Evolutionary conservation across 2,329 filamentous ascomycete genomes (phyloP), one percentile per base, ranked within the genome.

Genomic region (Orbilia javanica): DNA sequence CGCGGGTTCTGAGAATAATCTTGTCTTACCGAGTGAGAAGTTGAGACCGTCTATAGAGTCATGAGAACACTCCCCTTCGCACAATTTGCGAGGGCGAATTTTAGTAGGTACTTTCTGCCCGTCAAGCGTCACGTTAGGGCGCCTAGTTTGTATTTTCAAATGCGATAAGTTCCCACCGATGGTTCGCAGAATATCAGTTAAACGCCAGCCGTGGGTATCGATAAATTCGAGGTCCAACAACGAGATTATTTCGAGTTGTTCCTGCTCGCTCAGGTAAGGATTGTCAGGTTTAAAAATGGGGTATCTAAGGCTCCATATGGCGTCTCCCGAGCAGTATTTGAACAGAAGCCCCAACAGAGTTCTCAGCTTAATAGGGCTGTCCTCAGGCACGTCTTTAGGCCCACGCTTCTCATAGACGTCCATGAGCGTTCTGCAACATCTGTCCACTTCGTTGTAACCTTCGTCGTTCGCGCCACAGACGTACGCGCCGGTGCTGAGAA

Each of bases 361-460:
- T 13, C 62, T 69, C 3, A 63, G 8, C 7, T 27, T n/a, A n/a
- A n/a, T n/a, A n/a, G n/a, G n/a, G n/a, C n/a, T n/a, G n/a, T n/a
- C n/a, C n/a, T n/a, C n/a, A n/a, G n/a, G n/a, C n/a, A n/a, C n/a
- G n/a, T n/a, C n/a, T n/a, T n/a, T n/a, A n/a, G n/a, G n/a, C n/a
- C n/a, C n/a, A n/a, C n/a, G n/a, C n/a, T 27, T 27, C 7, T 31
- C 2, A 27, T 46, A 1, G 31, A 18, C n/a, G n/a, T 3, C 46
- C 36, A 15, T 5, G 25, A 39, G 10, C 20, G 57, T 2, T 20
- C 25, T 2, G 27, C 39, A 68, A 18, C 65, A 69, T n/a, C 18
- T 20, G 22, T 69, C 66, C 0, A 69, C 66, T 27, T 60, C 66
- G 18, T 69, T 62, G 6, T 10, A 34, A n/a, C n/a, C n/a, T n/a